Evolutionary conservation across 352 stramenopile species (phyloP).

Genomic region (Globisporangium spiculum): DNA sequence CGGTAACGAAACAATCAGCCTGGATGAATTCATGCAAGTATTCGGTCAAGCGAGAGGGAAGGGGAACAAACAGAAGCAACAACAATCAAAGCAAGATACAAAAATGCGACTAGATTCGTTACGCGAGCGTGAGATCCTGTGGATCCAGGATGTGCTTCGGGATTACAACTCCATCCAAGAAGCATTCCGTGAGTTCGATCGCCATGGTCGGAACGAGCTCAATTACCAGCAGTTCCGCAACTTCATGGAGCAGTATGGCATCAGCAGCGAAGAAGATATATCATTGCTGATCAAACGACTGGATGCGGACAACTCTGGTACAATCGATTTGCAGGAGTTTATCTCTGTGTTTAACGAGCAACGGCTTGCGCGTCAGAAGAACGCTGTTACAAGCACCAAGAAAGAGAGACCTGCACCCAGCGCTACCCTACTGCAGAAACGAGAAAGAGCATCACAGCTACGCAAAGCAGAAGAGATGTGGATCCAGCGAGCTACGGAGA

Average conservation of each 20-base stretch:
- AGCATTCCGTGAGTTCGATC: conserved; percentile 46
- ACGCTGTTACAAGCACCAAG: not conserved
- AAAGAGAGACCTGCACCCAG: not conserved
- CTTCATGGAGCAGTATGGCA: conserved; percentile 48
- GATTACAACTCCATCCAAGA: conserved; percentile 40
- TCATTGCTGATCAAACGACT: conserved; percentile 42
- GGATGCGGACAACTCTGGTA: conserved; percentile 46
- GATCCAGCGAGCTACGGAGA: conserved; percentile 36
- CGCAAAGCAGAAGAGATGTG: conserved; percentile 44
- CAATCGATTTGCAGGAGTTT: conserved; percentile 54
- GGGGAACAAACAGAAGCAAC: conserved; percentile 9
- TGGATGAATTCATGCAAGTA: conserved; percentile 37
- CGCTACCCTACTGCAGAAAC: conserved; percentile 19
- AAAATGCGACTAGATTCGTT: conserved; percentile 26
- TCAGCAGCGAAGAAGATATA: conserved; percentile 48
- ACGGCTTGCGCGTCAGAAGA: conserved; percentile 19
- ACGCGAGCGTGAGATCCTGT: conserved; percentile 50
- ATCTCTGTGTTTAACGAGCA: conserved; percentile 48
- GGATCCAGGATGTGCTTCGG: conserved; percentile 41
- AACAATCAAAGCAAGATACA: conserved; percentile 12
- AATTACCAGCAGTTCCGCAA: conserved; percentile 60
- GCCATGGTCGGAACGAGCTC: conserved; percentile 30
- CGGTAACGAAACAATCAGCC: conserved; percentile 38
- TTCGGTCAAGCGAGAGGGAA: conserved; percentile 23
- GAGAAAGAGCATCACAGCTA: conserved; percentile 25